Base-by-base conservation (phyloP, 345 rosid genomes). In the Citrus trifoliata region DNA sequence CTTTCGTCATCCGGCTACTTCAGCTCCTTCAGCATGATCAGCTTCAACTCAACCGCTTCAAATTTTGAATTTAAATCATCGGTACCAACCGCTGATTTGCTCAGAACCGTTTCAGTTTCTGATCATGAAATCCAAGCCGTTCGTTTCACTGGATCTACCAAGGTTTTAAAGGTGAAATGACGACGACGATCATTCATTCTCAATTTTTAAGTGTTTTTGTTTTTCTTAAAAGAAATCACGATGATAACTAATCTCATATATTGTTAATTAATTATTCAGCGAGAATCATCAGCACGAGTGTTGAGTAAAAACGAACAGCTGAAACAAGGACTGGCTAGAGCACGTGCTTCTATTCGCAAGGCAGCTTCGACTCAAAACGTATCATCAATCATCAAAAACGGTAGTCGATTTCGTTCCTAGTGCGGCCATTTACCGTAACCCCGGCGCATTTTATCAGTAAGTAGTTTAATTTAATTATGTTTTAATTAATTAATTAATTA, bases 391-490 rank as follows among this genome's bases (percentile, higher is more conserved):
- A 4, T 68, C 70, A 78, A 69, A 33, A 33, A 70, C 76, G 78
- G 66, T 48, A n/a, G 76, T 37, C 72, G 48, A 2, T 12, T 82
- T 80, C 59, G 71, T 85, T 75, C 83, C 73, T 25, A 62, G 55
- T 21, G 65, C 62, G 28, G 78, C 10, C 72, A 37, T 67, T 42
- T 95, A 93, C 68, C 93, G 74, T 65, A 95, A 95, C 75, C 87
- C 90, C 4, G 37, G 59, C 0, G 88, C 92, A 27, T 92, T 95
- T 67, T 51, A 82, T 77, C 93, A 65, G 99, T 93, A 84, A 87
- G 90, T 30, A 87, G 90, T 30, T 61, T 27, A 12, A 2, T 0
- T 1, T 63, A 1, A 24, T 72, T 14, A 4, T 46, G 19, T 6
- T 7, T 13, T 13, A 73, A 59, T n/a, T 59, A 7, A 22, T 18